Conservation (phyloP, 2,329 filamentous ascomycete species). For the Pestalotiopsis sp. region DNA sequence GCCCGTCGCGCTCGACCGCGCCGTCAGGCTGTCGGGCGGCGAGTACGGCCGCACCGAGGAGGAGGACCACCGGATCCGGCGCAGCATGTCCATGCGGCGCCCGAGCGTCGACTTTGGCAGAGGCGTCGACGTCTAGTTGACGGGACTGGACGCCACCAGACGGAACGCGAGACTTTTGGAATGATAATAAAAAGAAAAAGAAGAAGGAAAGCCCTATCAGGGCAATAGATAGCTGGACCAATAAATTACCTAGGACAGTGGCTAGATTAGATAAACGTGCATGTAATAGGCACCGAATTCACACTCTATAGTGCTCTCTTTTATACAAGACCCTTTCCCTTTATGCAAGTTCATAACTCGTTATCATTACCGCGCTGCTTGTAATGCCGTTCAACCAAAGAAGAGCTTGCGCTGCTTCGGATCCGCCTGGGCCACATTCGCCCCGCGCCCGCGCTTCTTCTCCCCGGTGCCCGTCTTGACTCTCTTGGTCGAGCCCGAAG, state of each 20-base stretch:
- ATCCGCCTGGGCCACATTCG: constrained; percentile 21
- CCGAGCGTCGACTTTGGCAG: constrained; percentile 21
- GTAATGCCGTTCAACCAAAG: constrained; percentile 43
- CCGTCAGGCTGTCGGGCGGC: constrained; percentile 47
- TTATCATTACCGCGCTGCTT: constrained; percentile 14
- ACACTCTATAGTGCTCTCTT: too few relatives aligned
- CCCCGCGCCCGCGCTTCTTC: constrained; percentile 27
- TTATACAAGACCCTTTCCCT: not conserved
- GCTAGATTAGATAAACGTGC: too few relatives aligned
- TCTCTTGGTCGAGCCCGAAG: constrained; percentile 31
- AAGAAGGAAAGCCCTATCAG: too few relatives aligned
- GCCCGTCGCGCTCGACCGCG: constrained; percentile 58
- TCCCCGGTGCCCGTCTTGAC: constrained; percentile 27
- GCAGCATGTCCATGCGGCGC: constrained; percentile 36
- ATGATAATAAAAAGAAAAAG: not conserved
- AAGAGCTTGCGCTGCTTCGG: constrained; percentile 44
- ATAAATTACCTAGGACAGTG: not conserved
- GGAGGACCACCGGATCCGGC: constrained; percentile 42
- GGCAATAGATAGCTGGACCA: too few relatives aligned
- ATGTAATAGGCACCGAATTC: too few relatives aligned
- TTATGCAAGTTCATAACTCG: constrained; percentile 3
- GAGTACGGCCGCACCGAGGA: constrained; percentile 42
- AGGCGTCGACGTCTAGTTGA: not conserved
- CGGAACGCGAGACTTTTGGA: not conserved
- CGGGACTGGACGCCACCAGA: not conserved